phyloP scores from a whole-genome alignment of 2,329 filamentous ascomycete genomes.

The Lecanicillium sp. region DNA sequence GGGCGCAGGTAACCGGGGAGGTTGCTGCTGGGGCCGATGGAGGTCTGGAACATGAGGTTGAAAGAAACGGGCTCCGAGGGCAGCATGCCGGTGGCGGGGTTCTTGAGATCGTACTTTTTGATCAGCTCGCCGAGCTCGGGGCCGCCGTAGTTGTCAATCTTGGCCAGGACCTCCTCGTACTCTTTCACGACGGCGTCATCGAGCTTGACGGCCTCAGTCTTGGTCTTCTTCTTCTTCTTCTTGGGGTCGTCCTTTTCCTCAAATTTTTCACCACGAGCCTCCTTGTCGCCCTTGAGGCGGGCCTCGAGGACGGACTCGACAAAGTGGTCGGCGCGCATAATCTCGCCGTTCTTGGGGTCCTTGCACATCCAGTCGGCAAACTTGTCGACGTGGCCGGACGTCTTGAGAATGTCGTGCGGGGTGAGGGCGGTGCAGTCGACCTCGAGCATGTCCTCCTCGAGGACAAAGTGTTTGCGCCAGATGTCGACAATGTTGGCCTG shows the following conservation, averaged over 20 bases:
- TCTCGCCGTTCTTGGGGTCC: slow-evolving; percentile 95
- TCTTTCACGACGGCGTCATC: slow-evolving; percentile 81
- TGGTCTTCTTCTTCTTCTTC: slow-evolving; percentile 89
- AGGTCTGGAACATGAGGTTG: slow-evolving; percentile 98
- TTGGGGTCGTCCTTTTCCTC: slow-evolving; percentile 66
- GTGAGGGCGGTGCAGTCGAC: slow-evolving; percentile 93
- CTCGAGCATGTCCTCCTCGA: slow-evolving; percentile 93
- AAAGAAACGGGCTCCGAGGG: slow-evolving; percentile 80
- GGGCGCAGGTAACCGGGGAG: slow-evolving; percentile 80
- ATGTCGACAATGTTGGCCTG: slow-evolving; percentile 82
- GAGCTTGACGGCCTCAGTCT: slow-evolving; percentile 72
- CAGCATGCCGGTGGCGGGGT: slow-evolving; percentile 71
- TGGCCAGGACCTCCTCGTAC: slow-evolving; percentile 86
- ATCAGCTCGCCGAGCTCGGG: slow-evolving; percentile 82
- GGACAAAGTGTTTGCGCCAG: slow-evolving; percentile 89
- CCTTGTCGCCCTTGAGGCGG: slow-evolving; percentile 83
- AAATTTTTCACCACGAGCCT: slow-evolving; percentile 78
- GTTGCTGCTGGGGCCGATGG: slow-evolving; percentile 88
- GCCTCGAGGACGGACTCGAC: slow-evolving; percentile 90
- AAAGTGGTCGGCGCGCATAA: slow-evolving; percentile 91
- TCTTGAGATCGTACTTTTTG: slow-evolving; percentile 84
- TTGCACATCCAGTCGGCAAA: slow-evolving; percentile 99
- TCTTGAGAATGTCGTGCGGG: slow-evolving; percentile 89
- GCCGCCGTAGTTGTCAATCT: slow-evolving; percentile 92
- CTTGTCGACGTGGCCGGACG: slow-evolving; percentile 92